Base-by-base conservation (phyloP, 116 monocot genomes). In the Iris pallida region DNA sequence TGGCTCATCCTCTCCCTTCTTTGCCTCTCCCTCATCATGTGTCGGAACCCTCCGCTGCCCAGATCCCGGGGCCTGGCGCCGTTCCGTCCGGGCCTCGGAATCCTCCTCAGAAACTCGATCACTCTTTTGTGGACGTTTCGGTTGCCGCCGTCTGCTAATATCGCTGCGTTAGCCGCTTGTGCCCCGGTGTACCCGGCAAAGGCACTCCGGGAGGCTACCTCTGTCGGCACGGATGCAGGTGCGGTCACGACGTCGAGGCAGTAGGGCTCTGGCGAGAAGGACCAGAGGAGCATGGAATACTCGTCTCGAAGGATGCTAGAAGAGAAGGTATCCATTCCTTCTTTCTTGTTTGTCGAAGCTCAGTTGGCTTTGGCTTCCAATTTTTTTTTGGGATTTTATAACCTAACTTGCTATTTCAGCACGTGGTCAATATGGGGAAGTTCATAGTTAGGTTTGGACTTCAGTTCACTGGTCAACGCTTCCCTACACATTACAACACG, bases 11-110 rank as follows among this genome's bases (percentile, higher is more conserved):
- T 78, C 73, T 78, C 78, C 45, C 78, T 45, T 16, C 78, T 16
- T 53, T 78, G 72, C 55, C 78, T 59, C 68, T 78, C 78, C 8
- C 73, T 20, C 78, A 78, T 78, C 78, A 78, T 78, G 52, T 78
- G 78, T 20, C 68, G 60, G 53, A 61, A 61, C 12, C 72, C 55
- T 16, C 68, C 59, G 68, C 73, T 71, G 51, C 14, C 45, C 51
- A 1, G 30, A 30, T 30, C 30, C 30, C 30, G 30, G 30, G 30
- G 30, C 13, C 63, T 46, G 68, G 8, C 17, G 45, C n/a, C 75
- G 45, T 4, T 4, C 47, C 11, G 15, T 8, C 2, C 48, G 12
- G 17, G 1, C 65, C 5, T 6, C 4, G 42, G 54, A 8, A 63
- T 42, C 54, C 17, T 20, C 45, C 76, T 43, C 10, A 69, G 16